Base-by-base conservation (phyloP, 129 eudicot genomes). In the Centrapalus pauciflorus region DNA sequence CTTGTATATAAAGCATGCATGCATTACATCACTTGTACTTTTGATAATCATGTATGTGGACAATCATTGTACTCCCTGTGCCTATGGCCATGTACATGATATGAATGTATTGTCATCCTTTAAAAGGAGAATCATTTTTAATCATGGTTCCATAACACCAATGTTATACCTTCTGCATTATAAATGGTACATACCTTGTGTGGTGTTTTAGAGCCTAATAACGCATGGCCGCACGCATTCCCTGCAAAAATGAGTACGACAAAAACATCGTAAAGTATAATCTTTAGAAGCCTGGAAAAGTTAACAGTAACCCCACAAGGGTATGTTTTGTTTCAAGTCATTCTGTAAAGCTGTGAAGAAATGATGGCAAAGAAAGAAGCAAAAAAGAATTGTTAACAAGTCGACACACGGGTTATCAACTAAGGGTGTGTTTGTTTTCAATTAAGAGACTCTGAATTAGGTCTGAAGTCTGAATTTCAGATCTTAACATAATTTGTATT, bases 1-100 rank as follows among this genome's bases (percentile, higher is more conserved):
- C 64, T 25, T 64, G 51, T 50, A 63, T 23, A 64, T 77, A 45
- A 55, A 58, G 73, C 77, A 77, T 41, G 62, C 73, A 61, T 43
- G 71, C 55, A 23, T 66, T 37, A 75, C 66, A 66, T 65, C 67
- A 65, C 66, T 70, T 73, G 83, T 46, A 73, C 80, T 37, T n/a
- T 73, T 24, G 66, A 45, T 68, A 70, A 55, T 61, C 72, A 48
- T 70, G 73, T 70, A 77, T 76, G 66, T 29, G 63, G 19, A 75
- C 61, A 75, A 75, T 66, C 74, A 57, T 75, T 57, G 67, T 75
- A 60, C 74, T 66, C 13, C 46, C 46, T 48, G 57, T 67, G 62
- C 58, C 33, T 69, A 62, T 52, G 16, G 45, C n/a, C n/a, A 73
- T 16, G 12, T 62, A 61, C 79, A 57, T 66, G 79, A 75, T 46